phyloP scores from a whole-genome alignment of 2,329 filamentous ascomycete species.

The Penicillium digitatum region DNA sequence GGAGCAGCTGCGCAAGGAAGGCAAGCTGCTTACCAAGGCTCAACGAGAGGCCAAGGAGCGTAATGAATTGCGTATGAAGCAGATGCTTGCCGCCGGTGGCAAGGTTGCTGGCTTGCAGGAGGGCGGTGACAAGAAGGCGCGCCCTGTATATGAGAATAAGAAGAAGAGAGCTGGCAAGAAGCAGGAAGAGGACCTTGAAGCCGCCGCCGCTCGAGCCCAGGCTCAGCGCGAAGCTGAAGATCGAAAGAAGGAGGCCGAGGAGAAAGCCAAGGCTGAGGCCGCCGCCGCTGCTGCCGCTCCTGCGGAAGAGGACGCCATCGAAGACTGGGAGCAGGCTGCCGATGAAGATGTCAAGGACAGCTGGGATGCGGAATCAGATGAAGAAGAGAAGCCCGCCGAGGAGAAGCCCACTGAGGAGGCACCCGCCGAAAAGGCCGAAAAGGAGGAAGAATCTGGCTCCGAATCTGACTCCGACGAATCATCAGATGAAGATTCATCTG shows the following conservation, averaged over 20 bases:
- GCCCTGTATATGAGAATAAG: constrained; percentile 66
- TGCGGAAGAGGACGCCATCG: constrained; percentile 53
- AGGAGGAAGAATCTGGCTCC: constrained; percentile 29
- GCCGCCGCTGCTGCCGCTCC: constrained; percentile 53
- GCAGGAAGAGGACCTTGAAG: constrained; percentile 53
- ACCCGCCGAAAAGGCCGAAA: constrained; percentile 25
- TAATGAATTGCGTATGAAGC: constrained; percentile 48
- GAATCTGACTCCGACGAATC: constrained; percentile 40
- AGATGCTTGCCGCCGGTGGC: constrained; percentile 48
- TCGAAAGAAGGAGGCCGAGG: constrained; percentile 66
- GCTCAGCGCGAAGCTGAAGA: constrained; percentile 49
- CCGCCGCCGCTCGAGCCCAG: constrained; percentile 46
- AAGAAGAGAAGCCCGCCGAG: constrained; percentile 53
- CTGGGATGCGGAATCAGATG: constrained; percentile 68
- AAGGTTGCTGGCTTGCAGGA: constrained; percentile 45
- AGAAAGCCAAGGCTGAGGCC: constrained; percentile 72
- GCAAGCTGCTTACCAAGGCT: constrained; percentile 49
- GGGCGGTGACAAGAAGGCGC: constrained; percentile 64
- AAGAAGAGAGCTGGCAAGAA: constrained; percentile 71
- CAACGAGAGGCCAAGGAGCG: constrained; percentile 47
- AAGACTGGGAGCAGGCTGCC: constrained; percentile 84
- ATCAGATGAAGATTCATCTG: constrained; percentile 49
- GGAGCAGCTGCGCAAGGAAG: constrained; percentile 48
- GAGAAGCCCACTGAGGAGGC: constrained; percentile 33
- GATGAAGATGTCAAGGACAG: constrained; percentile 82